Conservation (phyloP, 2,329 filamentous ascomycete genomes). For the Nakataea oryzae region DNA sequence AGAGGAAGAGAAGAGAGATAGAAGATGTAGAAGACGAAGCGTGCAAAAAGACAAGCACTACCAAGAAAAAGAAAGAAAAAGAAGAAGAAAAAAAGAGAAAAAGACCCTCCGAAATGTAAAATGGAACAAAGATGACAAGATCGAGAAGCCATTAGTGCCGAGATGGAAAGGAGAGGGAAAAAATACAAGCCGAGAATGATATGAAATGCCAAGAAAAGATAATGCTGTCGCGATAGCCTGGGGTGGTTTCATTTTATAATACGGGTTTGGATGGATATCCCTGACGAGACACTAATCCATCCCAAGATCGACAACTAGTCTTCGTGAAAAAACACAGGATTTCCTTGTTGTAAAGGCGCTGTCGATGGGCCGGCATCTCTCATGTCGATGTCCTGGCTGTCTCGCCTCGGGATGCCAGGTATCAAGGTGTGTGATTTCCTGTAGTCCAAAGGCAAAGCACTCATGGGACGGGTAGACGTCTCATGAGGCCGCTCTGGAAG, state of each 20-base stretch:
- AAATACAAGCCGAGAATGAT: slow-evolving; percentile 1
- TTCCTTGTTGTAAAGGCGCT: slow-evolving; percentile 36
- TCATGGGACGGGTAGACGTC: slow-evolving; percentile 35
- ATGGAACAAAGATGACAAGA: background rate
- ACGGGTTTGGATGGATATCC: background rate
- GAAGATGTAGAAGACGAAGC: background rate
- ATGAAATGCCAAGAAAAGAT: background rate
- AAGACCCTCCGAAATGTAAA: background rate
- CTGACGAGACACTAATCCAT: background rate
- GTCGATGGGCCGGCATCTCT: slow-evolving; percentile 44
- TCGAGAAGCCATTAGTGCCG: background rate
- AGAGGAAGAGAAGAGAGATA: background rate
- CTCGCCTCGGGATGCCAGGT: slow-evolving; percentile 20
- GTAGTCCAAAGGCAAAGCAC: slow-evolving; percentile 37
- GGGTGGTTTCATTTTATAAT: background rate
- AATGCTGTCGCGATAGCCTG: background rate
- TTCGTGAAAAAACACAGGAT: slow-evolving; percentile 40
- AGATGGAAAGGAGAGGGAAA: slow-evolving; percentile 2
- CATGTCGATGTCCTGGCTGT: slow-evolving; percentile 43
- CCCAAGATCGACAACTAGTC: slow-evolving; percentile 4
- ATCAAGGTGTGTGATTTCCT: slow-evolving; percentile 21
- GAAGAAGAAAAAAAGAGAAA: slow-evolving; percentile 1
- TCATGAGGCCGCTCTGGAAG: slow-evolving; percentile 36
- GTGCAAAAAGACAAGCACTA: background rate
- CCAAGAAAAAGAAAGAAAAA: slow-evolving; percentile 1